phyloP scores from a whole-genome alignment of 495 filamentous ascomycete genomes.

The Aspergillus mulundensis region DNA sequence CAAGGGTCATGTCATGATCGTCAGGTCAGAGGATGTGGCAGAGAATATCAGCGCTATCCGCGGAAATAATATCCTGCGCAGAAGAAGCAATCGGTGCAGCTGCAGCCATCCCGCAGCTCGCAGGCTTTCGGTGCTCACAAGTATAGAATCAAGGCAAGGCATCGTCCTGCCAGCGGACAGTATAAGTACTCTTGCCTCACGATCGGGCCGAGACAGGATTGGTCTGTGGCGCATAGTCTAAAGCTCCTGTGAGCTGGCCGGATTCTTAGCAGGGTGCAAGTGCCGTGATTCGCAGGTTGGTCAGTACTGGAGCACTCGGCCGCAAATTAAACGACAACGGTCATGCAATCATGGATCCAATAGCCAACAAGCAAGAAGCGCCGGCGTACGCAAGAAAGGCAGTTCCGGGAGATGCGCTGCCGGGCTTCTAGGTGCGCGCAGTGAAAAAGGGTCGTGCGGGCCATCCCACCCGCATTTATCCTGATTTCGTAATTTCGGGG shows the following conservation, averaged over 20 bases:
- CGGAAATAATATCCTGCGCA: not conserved
- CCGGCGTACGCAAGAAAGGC: not conserved
- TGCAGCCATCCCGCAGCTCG: not conserved
- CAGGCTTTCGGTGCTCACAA: not conserved
- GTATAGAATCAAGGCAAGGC: not conserved
- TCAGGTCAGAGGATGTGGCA: not conserved
- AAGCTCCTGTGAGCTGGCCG: conserved; percentile 8
- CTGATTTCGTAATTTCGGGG: not conserved
- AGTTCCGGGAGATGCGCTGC: not conserved
- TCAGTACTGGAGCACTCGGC: not conserved
- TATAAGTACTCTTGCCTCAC: not conserved
- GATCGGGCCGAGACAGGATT: conserved; percentile 21
- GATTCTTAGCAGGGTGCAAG: conserved; percentile 7
- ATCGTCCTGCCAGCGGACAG: not conserved
- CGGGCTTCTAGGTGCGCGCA: not conserved
- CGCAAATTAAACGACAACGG: not conserved
- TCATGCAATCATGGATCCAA: not conserved
- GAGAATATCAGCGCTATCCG: not conserved
- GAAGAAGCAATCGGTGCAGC: not conserved
- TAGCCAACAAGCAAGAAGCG: not conserved
- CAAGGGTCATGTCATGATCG: not conserved
- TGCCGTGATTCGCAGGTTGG: conserved; percentile 4
- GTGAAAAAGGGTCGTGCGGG: not conserved
- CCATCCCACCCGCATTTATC: not conserved
- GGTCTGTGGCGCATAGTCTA: conserved; percentile 13